Evolutionary conservation across 176 grass and related monocot species (phyloP), one percentile per base, ranked within the genome.

Genomic region (Neostapfia colusana): DNA sequence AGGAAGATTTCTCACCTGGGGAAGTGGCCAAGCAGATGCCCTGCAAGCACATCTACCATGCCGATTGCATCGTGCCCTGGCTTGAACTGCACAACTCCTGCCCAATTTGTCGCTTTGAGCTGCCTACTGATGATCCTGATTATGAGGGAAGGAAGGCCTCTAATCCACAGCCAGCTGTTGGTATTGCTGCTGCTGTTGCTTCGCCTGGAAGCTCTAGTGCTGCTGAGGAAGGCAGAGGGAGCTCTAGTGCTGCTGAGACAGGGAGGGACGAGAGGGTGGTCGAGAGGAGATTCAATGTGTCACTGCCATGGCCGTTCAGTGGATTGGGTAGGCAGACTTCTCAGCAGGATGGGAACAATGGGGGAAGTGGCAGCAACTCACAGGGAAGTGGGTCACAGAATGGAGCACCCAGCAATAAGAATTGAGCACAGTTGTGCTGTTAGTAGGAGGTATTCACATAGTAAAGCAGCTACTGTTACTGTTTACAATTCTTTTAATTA

Each of bases 11-110:
- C 72, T 93, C 92, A n/a, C 82, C 81, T 24, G 95, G 95, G 11
- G 86, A 83, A 38, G 79, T 74, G 69, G 95, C 84, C 11, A 98
- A 98, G 77, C 84, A 88, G 89, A 92, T 98, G 87, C 95, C 95
- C 15, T 98, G 95, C 79, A 91, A 92, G 69, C 95, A 98, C 72
- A 92, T 98, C 63, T 98, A 92, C 69, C 95, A 98, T 70, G 56
- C 77, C 18, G 82, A 82, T 2, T 98, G 95, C 75, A 98, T 98
- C 54, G 39, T 98, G 7, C 91, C 91, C 15, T 98, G 95, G 95
- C 77, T 98, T 34, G 95, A 98, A 77, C 89, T 92, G 50, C 95
- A 98, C 81, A 98, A 98, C 78, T 98, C 95, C 1, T 98, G 95
- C 65, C 95, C 95, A 25, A 90, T 98, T 42, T 98, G 95, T 53